Base-by-base conservation (phyloP, 306 rosid genomes). In the Quercus gilva region DNA sequence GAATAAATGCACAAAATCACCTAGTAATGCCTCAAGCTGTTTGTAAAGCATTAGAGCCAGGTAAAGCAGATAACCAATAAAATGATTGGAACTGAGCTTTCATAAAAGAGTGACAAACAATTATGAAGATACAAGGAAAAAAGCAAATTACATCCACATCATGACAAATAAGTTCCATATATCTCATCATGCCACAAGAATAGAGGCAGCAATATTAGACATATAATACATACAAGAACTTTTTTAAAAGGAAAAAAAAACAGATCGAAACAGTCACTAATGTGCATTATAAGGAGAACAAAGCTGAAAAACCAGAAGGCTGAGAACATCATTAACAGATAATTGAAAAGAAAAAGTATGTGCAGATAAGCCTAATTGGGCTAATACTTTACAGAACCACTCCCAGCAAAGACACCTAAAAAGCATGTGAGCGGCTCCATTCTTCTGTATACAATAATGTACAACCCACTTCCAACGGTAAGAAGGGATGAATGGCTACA, bases 361-460 rank as follows among this genome's bases (percentile, higher is more conserved):
- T 88, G 86, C 88, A 86, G 74, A 83, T 78, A 69, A 71, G 79
- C 79, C 76, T 84, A 78, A 85, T 81, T 83, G 78, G 89, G 79
- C 77, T 52, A 79, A 49, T 77, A 86, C 85, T 88, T 85, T 90
- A 90, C 91, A 92, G 92, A 85, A 85, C 87, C 88, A 86, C 95
- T 80, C 51, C 58, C 82, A 88, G 78, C 77, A 89, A 86, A 83
- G 87, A 88, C 89, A 79, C 87, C 97, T 85, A 84, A 83, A 74
- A 55, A 68, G 79, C 80, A 80, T 65, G 86, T 86, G 82, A 84
- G 86, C 77, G 26, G 94, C 91, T 86, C 91, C 94, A 85, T 79
- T 88, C 91, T 83, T 84, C 94, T 82, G 96, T 92, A 88, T 91
- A 91, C 87, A 90, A 83, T 86, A 86, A 95, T 95, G 88, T 93